Evolutionary conservation across 1,284 basidiomycete genomes (phyloP), one percentile per base, ranked within the genome.

Genomic region (Mycena sp.): DNA sequence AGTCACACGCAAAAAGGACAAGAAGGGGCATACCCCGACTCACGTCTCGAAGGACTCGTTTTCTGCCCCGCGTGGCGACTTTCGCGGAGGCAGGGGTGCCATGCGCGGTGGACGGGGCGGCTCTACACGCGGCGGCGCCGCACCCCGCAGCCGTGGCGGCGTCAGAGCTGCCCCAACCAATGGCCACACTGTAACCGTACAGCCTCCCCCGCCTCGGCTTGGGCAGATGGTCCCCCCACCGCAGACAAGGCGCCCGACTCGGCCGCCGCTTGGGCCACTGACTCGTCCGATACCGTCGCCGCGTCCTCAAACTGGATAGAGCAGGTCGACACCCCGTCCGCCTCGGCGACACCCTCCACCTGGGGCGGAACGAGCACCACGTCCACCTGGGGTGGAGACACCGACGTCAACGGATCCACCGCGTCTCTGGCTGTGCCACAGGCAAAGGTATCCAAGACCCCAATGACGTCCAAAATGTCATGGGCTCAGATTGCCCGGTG

Each of bases 1-100:
- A 49, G 94, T 95, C 68, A 89, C 88, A 70, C 88, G 87, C 76
- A 96, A 95, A 87, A 96, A 94, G 82, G 90, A 93, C 75, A 94
- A 94, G 83, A 92, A 91, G 73, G 61, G 73, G 9, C 69, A 67
- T 62, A 63, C 70, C 67, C 71, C 78, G 63, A 41, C 78, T 64
- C 68, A 81, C 71, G 63, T 70, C 60, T 71, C 84, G 41, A 90
- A 87, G 76, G 84, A 88, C 28, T 78, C 83, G 4, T 70, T 77
- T 67, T 52, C 67, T 10, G 35, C 54, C 6, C 16, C 63, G 51
- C 80, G 87, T 64, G 84, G 84, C 56, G 89, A 90, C 65, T 81
- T 81, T 65, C 86, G 91, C 60, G 89, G 89, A 56, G 83, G 78
- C 49, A 80, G 89, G 68, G 88, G 90, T 43, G 89, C 88, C 61